phyloP scores from a whole-genome alignment of 176 grass and related monocot species.

The Tillandsia leiboldiana region DNA sequence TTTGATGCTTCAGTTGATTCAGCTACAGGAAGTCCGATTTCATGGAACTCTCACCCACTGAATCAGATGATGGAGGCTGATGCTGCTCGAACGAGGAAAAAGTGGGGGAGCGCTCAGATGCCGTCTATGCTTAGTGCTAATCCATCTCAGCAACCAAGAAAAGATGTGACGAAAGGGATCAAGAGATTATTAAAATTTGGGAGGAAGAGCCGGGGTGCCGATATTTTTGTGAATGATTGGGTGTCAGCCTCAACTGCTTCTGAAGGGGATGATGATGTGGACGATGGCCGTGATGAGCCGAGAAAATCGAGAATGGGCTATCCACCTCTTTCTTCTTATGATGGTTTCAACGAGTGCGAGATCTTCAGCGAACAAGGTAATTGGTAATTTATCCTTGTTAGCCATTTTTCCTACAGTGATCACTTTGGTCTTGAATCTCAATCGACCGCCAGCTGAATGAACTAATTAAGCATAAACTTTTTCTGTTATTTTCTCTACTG shows the following conservation, averaged over 20 bases:
- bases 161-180: slow-evolving; percentile 88
- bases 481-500: neutral
- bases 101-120: slow-evolving; percentile 85
- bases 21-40: slow-evolving; percentile 57
- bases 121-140: slow-evolving; percentile 42
- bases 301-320: slow-evolving; percentile 82
- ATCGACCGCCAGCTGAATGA: neutral
- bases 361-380: slow-evolving; percentile 82
- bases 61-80: slow-evolving; percentile 68
- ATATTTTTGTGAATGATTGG: slow-evolving; percentile 75
- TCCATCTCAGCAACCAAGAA: slow-evolving; percentile 58
- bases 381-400: neutral
- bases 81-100: slow-evolving; percentile 79
- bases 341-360: slow-evolving; percentile 57
- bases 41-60: slow-evolving; percentile 70
- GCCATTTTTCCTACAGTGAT: neutral
- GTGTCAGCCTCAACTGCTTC: slow-evolving; percentile 94
- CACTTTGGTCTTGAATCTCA: neutral
- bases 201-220: slow-evolving; percentile 62
- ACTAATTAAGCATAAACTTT: neutral
- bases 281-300: slow-evolving; percentile 66
- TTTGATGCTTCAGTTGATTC: slow-evolving; percentile 73
- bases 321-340: slow-evolving; percentile 41
- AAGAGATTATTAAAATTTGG: slow-evolving; percentile 97
- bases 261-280: slow-evolving; percentile 84